A percentile compares a stretch with the other conserved stretches of the same genome.
Conservation (phyloP, 257 asterid genomes). For the Petunia secreta region DNA sequence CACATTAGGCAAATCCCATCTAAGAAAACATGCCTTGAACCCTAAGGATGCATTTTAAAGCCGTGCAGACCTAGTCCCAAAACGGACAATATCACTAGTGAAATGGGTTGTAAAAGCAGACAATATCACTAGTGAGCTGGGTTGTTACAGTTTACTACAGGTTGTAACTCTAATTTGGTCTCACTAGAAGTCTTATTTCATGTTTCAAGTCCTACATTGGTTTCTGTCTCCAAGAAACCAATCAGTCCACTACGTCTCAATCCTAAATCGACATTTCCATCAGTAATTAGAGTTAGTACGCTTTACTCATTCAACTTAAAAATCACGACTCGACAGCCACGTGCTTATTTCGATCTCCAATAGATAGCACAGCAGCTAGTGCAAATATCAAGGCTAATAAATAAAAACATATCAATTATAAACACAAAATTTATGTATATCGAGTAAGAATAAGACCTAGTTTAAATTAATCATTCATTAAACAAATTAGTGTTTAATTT, state of each 20-base stretch:
- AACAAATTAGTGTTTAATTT: neutral
- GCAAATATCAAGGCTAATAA: neutral
- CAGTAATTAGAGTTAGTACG: neutral
- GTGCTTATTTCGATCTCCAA: neutral
- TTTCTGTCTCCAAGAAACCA: neutral
- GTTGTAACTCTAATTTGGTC: neutral
- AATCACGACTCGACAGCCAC: neutral
- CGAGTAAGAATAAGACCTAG: neutral
- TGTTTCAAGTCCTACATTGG: conserved; percentile 6
- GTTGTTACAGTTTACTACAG: neutral
- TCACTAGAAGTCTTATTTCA: neutral
- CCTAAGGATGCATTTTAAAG: too few relatives aligned
- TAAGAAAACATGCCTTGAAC: too few relatives aligned
- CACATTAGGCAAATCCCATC: too few relatives aligned
- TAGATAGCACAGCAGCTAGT: neutral
- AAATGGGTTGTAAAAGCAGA: too few relatives aligned
- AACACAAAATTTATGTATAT: neutral
- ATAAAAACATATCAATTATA: neutral
- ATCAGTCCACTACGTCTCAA: neutral
- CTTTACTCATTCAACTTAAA: neutral
- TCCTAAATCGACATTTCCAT: neutral
- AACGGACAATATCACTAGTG: too few relatives aligned
- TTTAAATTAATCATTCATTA: neutral
- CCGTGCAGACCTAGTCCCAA: too few relatives aligned
- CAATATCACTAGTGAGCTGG: too few relatives aligned